These are phyloP conservation scores for Russula ochroleuca DNA, from an alignment of 768 basidiomycete genomes.

Conservation along the genomic window DNA sequence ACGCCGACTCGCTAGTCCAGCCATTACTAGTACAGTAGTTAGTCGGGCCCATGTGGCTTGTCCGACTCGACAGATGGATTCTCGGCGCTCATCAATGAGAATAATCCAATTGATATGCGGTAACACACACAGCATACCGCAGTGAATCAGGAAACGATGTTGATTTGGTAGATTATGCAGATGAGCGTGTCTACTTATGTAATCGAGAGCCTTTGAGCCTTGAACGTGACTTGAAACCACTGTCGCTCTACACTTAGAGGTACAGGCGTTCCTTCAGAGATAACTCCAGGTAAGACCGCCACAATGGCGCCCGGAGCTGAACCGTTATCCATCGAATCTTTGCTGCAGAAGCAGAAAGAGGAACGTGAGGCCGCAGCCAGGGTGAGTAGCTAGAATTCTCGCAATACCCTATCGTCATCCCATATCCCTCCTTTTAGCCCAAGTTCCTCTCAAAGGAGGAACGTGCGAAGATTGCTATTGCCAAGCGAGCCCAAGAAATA, in stretches of 20 bases:
- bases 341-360: constrained; percentile 80
- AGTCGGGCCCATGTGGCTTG: not conserved
- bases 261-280: not conserved
- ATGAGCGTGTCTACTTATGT: not conserved
- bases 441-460: constrained; percentile 93
- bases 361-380: constrained; percentile 90
- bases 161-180: not conserved
- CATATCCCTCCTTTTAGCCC: constrained; percentile 51
- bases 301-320: constrained; percentile 50
- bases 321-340: constrained; percentile 84
- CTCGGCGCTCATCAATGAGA: not conserved
- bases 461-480: constrained; percentile 82
- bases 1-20: not conserved
- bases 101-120: not conserved
- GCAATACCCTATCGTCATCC: constrained; percentile 2
- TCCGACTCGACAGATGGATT: not conserved
- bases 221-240: too few relatives aligned
- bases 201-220: not conserved
- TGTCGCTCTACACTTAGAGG: not conserved
- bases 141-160: not conserved
- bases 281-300: constrained; percentile 16
- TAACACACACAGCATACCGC: not conserved
- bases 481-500: constrained; percentile 81
- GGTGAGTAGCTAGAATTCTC: constrained; percentile 41
- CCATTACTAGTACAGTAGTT: not conserved